phyloP scores from a whole-genome alignment of 2,329 filamentous ascomycete species.

The Aspergillus sp. region DNA sequence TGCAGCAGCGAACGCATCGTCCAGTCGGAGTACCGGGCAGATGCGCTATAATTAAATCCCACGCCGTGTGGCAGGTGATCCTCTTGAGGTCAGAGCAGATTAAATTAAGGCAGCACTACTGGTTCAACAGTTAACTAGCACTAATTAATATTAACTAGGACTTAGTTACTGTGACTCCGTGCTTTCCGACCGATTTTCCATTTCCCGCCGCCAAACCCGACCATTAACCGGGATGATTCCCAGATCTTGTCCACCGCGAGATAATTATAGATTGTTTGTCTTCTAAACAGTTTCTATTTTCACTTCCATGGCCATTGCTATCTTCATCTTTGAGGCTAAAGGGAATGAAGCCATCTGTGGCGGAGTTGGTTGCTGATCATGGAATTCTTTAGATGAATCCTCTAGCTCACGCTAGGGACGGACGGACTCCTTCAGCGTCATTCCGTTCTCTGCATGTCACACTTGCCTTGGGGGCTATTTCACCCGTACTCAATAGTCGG shows the following conservation, averaged over 20 bases:
- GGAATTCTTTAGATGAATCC: background rate
- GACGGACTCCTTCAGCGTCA: background rate
- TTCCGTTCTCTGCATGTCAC: background rate
- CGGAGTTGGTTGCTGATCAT: background rate
- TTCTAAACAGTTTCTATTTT: background rate
- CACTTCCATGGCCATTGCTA: background rate
- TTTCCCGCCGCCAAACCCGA: background rate
- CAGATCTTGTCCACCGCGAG: background rate
- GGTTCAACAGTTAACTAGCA: too few species aligned
- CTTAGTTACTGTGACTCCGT: background rate
- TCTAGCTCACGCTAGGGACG: background rate
- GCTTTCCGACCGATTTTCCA: background rate
- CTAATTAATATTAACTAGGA: too few species aligned
- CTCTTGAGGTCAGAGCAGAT: too few species aligned
- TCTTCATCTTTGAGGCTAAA: background rate
- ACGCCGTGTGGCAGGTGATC: too few species aligned
- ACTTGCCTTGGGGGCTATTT: background rate
- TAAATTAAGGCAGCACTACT: too few species aligned
- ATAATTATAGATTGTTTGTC: background rate
- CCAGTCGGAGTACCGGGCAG: too few species aligned
- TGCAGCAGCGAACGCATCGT: too few species aligned
- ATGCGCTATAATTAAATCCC: too few species aligned
- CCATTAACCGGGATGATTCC: background rate
- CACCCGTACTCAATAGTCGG: background rate
- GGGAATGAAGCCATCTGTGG: background rate